These are phyloP conservation scores for Boletus rubescentipes DNA, from an alignment of 768 basidiomycete species.

Conservation along the genomic window DNA sequence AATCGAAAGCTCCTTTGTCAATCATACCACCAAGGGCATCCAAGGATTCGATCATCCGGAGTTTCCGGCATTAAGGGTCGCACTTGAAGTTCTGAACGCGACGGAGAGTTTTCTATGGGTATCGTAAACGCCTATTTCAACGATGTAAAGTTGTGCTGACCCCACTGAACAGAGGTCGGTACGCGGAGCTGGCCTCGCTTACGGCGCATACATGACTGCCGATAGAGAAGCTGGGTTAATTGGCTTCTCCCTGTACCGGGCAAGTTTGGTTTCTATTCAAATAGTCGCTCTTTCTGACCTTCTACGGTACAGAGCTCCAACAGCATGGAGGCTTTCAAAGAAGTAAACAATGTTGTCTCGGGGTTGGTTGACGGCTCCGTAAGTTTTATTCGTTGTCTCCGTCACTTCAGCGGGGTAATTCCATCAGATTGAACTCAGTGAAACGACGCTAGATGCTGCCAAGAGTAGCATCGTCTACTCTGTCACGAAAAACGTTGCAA, in stretches of 20 bases:
- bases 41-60: slow-evolving; percentile 80
- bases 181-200: slow-evolving; percentile 92
- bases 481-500: slow-evolving; percentile 79
- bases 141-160: slow-evolving; percentile 5
- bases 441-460: slow-evolving; percentile 82
- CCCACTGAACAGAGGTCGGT: slow-evolving; percentile 65
- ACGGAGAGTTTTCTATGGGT: slow-evolving; percentile 96
- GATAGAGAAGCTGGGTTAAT: slow-evolving; percentile 80
- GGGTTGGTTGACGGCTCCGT: slow-evolving; percentile 85
- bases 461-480: slow-evolving; percentile 89
- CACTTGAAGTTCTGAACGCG: slow-evolving; percentile 85
- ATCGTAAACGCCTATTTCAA: slow-evolving; percentile 10
- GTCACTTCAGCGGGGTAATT: background rate
- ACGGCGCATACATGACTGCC: slow-evolving; percentile 75
- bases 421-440: slow-evolving; percentile 72
- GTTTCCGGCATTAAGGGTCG: slow-evolving; percentile 81
- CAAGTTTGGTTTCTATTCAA: slow-evolving; percentile 34
- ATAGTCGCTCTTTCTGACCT: background rate
- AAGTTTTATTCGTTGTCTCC: slow-evolving; percentile 19
- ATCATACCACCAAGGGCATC: slow-evolving; percentile 75
- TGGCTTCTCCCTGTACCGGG: slow-evolving; percentile 76
- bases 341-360: slow-evolving; percentile 73
- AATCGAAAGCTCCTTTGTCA: slow-evolving; percentile 90
- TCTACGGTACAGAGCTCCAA: slow-evolving; percentile 66
- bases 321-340: slow-evolving; percentile 74